Evolutionary conservation across 768 basidiomycete species (phyloP), one percentile per base, ranked within the genome.

Genomic region (Agrocybe praecox): DNA sequence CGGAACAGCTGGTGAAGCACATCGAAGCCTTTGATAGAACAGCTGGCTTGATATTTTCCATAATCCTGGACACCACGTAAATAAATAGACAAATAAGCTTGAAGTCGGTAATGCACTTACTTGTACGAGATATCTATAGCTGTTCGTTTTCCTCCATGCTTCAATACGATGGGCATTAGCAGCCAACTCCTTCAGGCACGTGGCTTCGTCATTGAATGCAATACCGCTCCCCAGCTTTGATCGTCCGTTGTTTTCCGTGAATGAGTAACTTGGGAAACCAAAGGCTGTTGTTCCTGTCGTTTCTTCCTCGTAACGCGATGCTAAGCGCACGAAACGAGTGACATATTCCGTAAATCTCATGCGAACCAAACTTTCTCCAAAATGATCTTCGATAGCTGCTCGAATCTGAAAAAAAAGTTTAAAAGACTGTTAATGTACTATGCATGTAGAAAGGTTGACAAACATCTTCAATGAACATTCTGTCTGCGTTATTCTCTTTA

Each of bases 381-480:
- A 95, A 65, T 97, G 96, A 51, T 89, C 87, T n/a, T 88, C 83
- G 40, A 98, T 96, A 17, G 94, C 91, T 8, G 88, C 73, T 36
- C 88, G 80, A 59, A 98, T 86, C 96, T 97, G 55, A 19, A 18
- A 23, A 15, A 49, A 14, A 44, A 22, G 34, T 24, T 32, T 21
- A n/a, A 19, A 53, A 34, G 40, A 6, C 10, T 6, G 23, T 3
- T 32, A 26, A 46, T 18, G 17, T 53, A 23, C 10, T 29, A 26
- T 56, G 42, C 42, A 15, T 23, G 18, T n/a, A n/a, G n/a, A n/a
- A 53, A 36, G 52, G 24, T 32, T 48, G 23, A 81, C 92, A 69
- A 65, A 96, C 96, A 65, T 98, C 96, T 50, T 98, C 96, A 61
- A 98, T 92, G 73, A 98, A 98, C 15, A 89, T 61, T 65, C 87